These are phyloP conservation scores for Tolypocladium tundrense DNA, from an alignment of 2,329 filamentous ascomycete genomes.

Conservation along the genomic window DNA sequence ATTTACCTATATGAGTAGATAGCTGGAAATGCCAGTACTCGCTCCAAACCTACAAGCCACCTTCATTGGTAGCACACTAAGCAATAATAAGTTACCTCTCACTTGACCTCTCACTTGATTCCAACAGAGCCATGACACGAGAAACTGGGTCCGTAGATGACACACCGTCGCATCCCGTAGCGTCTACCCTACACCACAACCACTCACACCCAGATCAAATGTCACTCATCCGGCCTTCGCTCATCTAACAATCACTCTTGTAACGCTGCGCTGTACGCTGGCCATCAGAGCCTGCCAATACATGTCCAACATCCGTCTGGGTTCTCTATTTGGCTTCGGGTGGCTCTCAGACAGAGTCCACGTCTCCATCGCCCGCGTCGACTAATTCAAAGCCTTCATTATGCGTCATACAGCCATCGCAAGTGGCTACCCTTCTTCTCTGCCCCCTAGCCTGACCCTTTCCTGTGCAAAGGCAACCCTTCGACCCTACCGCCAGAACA, in stretches of 20 bases:
- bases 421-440: neutral
- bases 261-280: neutral
- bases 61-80: neutral
- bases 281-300: neutral
- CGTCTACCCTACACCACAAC: neutral
- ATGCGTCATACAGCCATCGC: neutral
- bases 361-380: neutral
- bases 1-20: no score
- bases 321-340: neutral
- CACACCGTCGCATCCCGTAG: no score
- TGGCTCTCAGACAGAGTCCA: neutral
- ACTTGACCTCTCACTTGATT: neutral
- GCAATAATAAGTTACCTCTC: no score
- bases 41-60: no score
- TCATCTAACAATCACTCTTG: neutral
- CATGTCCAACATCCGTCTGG: neutral
- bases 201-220: neutral
- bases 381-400: slow-evolving; percentile 4
- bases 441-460: neutral
- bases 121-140: neutral
- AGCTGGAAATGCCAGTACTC: no score
- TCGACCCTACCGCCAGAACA: slow-evolving; percentile 1
- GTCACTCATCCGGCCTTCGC: neutral
- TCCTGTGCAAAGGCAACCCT: neutral
- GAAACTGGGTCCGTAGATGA: no score